A percentile compares a stretch with the other conserved stretches of the same genome.
These are phyloP conservation scores for Linderniella brevidens DNA, from an alignment of 257 asterid genomes.

Conservation along the genomic window DNA sequence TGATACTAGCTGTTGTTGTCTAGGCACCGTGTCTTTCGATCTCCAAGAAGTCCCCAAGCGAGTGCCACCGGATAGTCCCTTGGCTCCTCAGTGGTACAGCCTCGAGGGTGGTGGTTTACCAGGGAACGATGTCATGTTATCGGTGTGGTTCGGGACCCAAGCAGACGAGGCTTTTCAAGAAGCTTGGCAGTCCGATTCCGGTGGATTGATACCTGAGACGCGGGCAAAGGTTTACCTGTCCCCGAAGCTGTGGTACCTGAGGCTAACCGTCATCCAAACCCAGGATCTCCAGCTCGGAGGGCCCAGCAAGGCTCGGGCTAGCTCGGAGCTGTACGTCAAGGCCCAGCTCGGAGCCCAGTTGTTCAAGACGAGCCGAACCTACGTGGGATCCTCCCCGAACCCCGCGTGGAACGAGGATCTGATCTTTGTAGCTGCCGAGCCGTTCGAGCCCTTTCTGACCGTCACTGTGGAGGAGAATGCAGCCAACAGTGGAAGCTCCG, in stretches of 20 bases:
- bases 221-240: conserved; percentile 89
- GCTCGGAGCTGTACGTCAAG: conserved; percentile 54
- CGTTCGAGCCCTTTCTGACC: conserved; percentile 72
- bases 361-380: conserved; percentile 68
- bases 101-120: conserved; percentile 39
- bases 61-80: conserved; percentile 81
- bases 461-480: conserved; percentile 69
- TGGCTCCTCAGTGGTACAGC: conserved; percentile 91
- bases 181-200: conserved; percentile 97
- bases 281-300: conserved; percentile 76
- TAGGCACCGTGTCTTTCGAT: conserved; percentile 73
- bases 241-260: conserved; percentile 92
- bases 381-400: conserved; percentile 22
- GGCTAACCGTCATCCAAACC: conserved; percentile 97
- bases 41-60: conserved; percentile 72
- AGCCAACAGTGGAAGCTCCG: conserved; percentile 23
- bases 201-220: conserved; percentile 81
- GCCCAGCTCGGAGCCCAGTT: conserved; percentile 85
- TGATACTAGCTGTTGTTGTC: conserved; percentile 16
- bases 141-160: conserved; percentile 88
- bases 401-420: conserved; percentile 93
- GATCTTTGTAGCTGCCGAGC: conserved; percentile 84
- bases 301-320: conserved; percentile 33
- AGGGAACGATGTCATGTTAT: conserved; percentile 71
- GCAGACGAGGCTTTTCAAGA: conserved; percentile 89